Percentiles rank a stretch among this genome's conserved stretches.
These are phyloP conservation scores for Penicillium verhagenii DNA, from an alignment of 495 filamentous ascomycete genomes.

Conservation along the genomic window DNA sequence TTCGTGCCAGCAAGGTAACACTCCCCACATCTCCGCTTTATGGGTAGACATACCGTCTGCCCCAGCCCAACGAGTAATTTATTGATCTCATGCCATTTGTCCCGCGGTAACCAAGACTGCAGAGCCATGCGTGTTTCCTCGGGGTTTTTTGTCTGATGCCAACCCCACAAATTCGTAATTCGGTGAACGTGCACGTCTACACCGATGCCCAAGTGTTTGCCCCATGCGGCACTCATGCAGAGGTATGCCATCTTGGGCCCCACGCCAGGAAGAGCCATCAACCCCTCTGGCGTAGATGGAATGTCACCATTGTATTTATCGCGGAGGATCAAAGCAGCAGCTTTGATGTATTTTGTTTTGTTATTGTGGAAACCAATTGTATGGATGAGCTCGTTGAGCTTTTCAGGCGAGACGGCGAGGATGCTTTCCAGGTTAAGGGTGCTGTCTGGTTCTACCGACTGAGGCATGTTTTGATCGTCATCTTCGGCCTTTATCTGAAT, in stretches of 20 bases:
- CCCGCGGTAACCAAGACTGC: conserved; percentile 79
- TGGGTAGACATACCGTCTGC: conserved; percentile 81
- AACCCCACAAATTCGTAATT: conserved; percentile 95
- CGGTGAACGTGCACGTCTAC: conserved; percentile 75
- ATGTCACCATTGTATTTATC: conserved; percentile 75
- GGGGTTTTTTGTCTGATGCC: conserved; percentile 79
- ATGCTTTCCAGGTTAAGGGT: conserved; percentile 76
- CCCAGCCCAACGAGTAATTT: conserved; percentile 88
- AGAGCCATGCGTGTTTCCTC: conserved; percentile 80
- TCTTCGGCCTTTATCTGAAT: conserved; percentile 22
- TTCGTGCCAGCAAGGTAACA: conserved; percentile 72
- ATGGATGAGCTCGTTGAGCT: conserved; percentile 76
- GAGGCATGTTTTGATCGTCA: conserved; percentile 19
- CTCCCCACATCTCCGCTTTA: conserved; percentile 76
- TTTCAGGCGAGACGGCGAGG: conserved; percentile 64
- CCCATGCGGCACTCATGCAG: conserved; percentile 73
- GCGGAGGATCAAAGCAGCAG: conserved; percentile 67
- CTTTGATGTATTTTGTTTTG: conserved; percentile 88
- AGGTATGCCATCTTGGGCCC: conserved; percentile 98
- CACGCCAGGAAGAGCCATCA: conserved; percentile 83
- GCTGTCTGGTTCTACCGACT: conserved; percentile 42
- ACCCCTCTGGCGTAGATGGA: conserved; percentile 72
- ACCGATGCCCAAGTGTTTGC: conserved; percentile 59
- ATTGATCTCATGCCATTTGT: conserved; percentile 95
- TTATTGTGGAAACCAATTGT: conserved; percentile 95